These are phyloP conservation scores for Candida maris DNA, from an alignment of 805 yeast genomes.

Conservation along the genomic window DNA sequence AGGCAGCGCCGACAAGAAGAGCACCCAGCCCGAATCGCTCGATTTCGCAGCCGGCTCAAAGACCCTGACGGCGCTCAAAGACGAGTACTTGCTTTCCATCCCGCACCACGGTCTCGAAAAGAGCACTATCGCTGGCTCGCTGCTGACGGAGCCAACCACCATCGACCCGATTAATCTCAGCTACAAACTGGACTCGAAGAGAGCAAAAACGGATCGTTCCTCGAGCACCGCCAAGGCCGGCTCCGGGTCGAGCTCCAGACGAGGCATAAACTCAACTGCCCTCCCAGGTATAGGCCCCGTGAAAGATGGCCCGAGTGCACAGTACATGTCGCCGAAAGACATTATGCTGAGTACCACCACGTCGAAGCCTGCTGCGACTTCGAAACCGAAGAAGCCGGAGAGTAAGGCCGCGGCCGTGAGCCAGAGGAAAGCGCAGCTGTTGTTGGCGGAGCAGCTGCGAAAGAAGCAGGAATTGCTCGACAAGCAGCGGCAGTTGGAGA, in stretches of 20 bases:
- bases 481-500: constrained; percentile 12
- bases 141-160: constrained; percentile 19
- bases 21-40: background rate
- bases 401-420: constrained; percentile 18
- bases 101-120: constrained; percentile 5
- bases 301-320: constrained; percentile 6
- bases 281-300: constrained; percentile 7
- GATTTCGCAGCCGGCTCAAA: background rate
- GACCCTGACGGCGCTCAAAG: background rate
- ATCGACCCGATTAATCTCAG: constrained; percentile 33
- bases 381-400: constrained; percentile 15
- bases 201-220: constrained; percentile 22
- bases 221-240: constrained; percentile 2
- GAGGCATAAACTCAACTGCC: constrained; percentile 4
- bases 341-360: constrained; percentile 19
- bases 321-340: constrained; percentile 24
- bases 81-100: background rate
- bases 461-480: constrained; percentile 18
- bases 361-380: constrained; percentile 5
- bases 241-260: constrained; percentile 3
- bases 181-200: constrained; percentile 29
- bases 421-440: constrained; percentile 19
- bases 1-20: constrained; percentile 11
- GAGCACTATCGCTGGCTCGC: constrained; percentile 2
- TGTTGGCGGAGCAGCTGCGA: constrained; percentile 20